Percentiles rank a stretch among this genome's conserved stretches.
Evolutionary conservation across 805 yeast genomes (phyloP).

Genomic region (Kazachstania psychrophila): DNA sequence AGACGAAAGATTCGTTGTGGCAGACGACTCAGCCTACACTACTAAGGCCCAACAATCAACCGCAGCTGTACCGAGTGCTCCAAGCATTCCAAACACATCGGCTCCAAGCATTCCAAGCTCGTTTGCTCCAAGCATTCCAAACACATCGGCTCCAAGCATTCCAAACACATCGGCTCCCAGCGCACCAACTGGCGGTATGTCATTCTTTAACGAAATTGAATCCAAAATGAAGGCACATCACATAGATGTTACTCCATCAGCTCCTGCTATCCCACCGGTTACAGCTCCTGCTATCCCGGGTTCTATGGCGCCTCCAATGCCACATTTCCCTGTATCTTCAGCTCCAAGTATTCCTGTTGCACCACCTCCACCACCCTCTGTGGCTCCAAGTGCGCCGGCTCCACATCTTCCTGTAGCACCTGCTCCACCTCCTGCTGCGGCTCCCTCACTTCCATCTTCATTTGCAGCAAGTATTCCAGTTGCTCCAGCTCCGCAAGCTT

Average conservation of each 20-base stretch:
- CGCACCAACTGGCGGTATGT: slow-evolving; percentile 11
- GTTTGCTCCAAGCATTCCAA: slow-evolving; percentile 3
- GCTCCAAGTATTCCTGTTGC: slow-evolving; percentile 11
- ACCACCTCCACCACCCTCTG: slow-evolving; percentile 11
- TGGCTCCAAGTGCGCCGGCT: slow-evolving; percentile 18
- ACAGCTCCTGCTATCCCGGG: slow-evolving; percentile 13
- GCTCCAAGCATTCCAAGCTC: slow-evolving; percentile 2
- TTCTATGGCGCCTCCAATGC: slow-evolving; percentile 7
- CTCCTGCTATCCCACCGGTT: slow-evolving; percentile 21
- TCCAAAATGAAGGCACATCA: slow-evolving; percentile 17
- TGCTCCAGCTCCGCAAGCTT: slow-evolving; percentile 17
- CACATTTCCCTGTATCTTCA: too few species aligned
- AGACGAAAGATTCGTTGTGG: slow-evolving; percentile 39
- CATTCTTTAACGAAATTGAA: slow-evolving; percentile 26
- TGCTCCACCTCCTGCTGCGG: slow-evolving; percentile 13
- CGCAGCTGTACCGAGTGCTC: slow-evolving; percentile 11
- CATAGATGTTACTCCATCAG: slow-evolving; percentile 8
- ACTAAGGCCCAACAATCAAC: slow-evolving; percentile 18
- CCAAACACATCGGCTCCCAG: slow-evolving; percentile 3
- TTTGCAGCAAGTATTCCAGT: slow-evolving; percentile 19
- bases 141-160: slow-evolving; percentile 11
- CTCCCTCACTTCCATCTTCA: slow-evolving; percentile 12
- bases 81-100: slow-evolving; percentile 12
- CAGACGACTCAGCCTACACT: slow-evolving; percentile 25
- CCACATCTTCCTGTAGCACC: slow-evolving; percentile 16